These are phyloP conservation scores for Apostasia ramifera DNA, from an alignment of 106 monocot species.

Conservation along the genomic window DNA sequence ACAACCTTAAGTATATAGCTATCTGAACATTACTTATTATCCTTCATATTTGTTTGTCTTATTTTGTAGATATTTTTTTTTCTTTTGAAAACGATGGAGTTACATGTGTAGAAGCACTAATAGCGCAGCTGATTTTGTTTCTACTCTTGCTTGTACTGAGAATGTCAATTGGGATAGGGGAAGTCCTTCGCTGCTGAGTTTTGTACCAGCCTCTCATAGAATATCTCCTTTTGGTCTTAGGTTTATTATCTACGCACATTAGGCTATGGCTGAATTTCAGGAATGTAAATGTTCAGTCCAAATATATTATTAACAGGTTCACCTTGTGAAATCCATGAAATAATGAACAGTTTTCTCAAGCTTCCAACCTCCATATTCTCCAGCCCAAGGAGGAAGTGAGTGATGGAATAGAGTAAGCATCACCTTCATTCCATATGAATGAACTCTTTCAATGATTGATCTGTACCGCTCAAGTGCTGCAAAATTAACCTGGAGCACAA, in stretches of 20 bases:
- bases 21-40: too few species aligned
- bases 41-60: too few species aligned
- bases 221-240: too few species aligned
- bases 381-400: constrained; percentile 98
- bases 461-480: constrained; percentile 85
- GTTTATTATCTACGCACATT: not conserved
- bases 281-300: not conserved
- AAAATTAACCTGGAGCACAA: constrained; percentile 67
- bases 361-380: constrained; percentile 95
- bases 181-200: not conserved
- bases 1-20: too few species aligned
- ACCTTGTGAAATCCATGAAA: constrained; percentile 90
- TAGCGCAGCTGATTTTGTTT: too few species aligned
- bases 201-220: too few species aligned
- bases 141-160: too few species aligned
- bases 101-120: too few species aligned
- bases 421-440: constrained; percentile 86
- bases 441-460: constrained; percentile 90
- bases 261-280: not conserved
- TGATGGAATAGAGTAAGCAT: constrained; percentile 97
- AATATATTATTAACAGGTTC: not conserved
- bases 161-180: not conserved
- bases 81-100: too few species aligned
- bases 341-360: constrained; percentile 91
- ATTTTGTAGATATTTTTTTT: too few species aligned